Conservation (phyloP, 306 rosid genomes). For the Prunus armeniaca region DNA sequence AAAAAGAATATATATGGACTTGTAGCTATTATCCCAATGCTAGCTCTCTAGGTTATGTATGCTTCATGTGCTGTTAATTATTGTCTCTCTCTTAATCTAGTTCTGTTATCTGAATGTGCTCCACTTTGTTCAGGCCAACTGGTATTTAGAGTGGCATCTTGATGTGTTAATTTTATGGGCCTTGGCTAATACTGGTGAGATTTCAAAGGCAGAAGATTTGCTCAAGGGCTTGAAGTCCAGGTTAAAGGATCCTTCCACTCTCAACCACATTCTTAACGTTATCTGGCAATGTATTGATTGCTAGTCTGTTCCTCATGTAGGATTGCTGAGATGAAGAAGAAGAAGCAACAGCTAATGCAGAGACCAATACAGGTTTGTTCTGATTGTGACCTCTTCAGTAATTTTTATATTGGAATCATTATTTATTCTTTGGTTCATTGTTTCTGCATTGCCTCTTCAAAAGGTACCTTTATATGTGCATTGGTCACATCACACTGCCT, state of each 20-base stretch:
- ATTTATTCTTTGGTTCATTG: neutral
- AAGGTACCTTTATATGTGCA: neutral
- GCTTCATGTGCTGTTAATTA: neutral
- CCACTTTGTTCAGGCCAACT: slow-evolving; percentile 49
- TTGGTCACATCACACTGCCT: neutral
- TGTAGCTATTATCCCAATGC: neutral
- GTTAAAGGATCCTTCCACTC: slow-evolving; percentile 38
- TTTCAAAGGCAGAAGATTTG: slow-evolving; percentile 61
- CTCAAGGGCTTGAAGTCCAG: slow-evolving; percentile 63
- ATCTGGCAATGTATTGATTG: slow-evolving; percentile 8
- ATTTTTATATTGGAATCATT: neutral
- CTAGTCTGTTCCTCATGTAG: slow-evolving; percentile 29
- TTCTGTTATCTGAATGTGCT: neutral
- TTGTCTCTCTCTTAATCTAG: neutral
- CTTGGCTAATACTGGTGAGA: slow-evolving; percentile 53
- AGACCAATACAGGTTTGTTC: slow-evolving; percentile 59
- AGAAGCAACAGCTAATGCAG: slow-evolving; percentile 60
- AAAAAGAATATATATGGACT: neutral
- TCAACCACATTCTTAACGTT: neutral
- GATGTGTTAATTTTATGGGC: slow-evolving; percentile 69
- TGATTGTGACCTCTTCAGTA: slow-evolving; percentile 2
- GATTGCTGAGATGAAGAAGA: slow-evolving; percentile 49
- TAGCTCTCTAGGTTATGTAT: neutral
- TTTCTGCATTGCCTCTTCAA: neutral
- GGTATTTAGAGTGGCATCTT: slow-evolving; percentile 82